These are phyloP conservation scores for Geranium rotundifolium DNA, from an alignment of 345 rosid species.

Conservation along the genomic window DNA sequence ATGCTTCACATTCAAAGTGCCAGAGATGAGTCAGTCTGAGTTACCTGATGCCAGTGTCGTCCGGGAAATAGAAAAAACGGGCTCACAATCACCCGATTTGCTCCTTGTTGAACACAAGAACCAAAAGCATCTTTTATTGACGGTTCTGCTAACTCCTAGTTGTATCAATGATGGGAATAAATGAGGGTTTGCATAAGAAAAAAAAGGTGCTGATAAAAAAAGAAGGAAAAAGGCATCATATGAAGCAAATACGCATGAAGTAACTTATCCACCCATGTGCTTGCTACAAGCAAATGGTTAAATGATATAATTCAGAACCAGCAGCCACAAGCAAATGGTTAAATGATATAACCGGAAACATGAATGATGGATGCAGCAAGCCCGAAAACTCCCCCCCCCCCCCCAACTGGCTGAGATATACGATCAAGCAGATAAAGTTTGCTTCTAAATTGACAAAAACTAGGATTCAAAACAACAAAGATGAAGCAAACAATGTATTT, in stretches of 20 bases:
- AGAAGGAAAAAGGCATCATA: not conserved
- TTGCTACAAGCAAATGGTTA: not conserved
- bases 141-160: slow-evolving; percentile 83
- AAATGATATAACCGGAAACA: too few relatives aligned
- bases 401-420: not conserved
- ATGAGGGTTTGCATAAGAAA: not conserved
- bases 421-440: not conserved
- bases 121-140: slow-evolving; percentile 70
- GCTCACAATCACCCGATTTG: slow-evolving; percentile 66
- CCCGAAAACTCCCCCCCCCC: not conserved
- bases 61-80: slow-evolving; percentile 94
- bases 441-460: too few relatives aligned
- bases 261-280: too few relatives aligned
- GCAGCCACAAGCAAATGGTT: too few relatives aligned
- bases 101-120: slow-evolving; percentile 67
- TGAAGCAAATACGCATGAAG: too few relatives aligned
- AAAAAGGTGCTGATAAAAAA: not conserved
- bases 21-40: slow-evolving; percentile 9
- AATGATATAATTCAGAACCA: too few relatives aligned
- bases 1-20: not conserved
- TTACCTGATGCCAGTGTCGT: slow-evolving; percentile 86
- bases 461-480: too few relatives aligned
- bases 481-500: too few relatives aligned
- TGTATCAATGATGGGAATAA: slow-evolving; percentile 5
- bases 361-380: not conserved